Evolutionary conservation across 345 rosid genomes (phyloP), one percentile per base, ranked within the genome.

Genomic region (Melastoma malabathricum): DNA sequence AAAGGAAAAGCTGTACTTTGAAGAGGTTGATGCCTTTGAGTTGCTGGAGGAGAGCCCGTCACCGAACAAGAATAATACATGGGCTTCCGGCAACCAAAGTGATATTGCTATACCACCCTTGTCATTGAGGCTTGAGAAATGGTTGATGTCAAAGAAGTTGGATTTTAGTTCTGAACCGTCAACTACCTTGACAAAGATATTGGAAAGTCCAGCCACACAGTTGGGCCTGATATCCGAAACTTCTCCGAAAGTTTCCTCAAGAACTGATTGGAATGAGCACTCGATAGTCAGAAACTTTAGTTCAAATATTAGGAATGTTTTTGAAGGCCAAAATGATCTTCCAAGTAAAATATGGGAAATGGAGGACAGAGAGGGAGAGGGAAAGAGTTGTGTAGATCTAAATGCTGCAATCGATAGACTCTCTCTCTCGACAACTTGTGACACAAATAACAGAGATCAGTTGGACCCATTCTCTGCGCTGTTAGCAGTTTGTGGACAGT

Each of bases 41-140:
- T 73, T 92, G 72, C 55, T 77, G 41, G 98, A 92, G 68, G 98
- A 92, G 79, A 92, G 98, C 67, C 97, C 98, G 15, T 92, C 98
- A n/a, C 98, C 98, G 8, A 87, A 92, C 54, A 74, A 63, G 43
- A 58, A 56, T 54, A 54, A 59, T 66, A 87, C 89, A 34, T 87
- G 98, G 96, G 69, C 68, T 41, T 57, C 52, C 14, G 71, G 81
- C 53, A 68, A 68, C 22, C 76, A 69, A 74, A 61, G 52, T 65
- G 74, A 75, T 51, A 16, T 47, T 34, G 52, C 59, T 55, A 27
- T 82, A 51, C 84, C 95, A 39, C 70, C 62, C 57, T 16, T 87
- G 57, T 69, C 90, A 19, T 75, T 87, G 47, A 73, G 81, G 76
- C 66, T 87, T 65, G 84, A 82, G 64, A 82, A 77, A 55, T 87